Percentiles rank a stretch among this genome's conserved stretches.
Evolutionary conservation across 805 yeast species (phyloP).

Genomic region (Lipomyces japonicus): DNA sequence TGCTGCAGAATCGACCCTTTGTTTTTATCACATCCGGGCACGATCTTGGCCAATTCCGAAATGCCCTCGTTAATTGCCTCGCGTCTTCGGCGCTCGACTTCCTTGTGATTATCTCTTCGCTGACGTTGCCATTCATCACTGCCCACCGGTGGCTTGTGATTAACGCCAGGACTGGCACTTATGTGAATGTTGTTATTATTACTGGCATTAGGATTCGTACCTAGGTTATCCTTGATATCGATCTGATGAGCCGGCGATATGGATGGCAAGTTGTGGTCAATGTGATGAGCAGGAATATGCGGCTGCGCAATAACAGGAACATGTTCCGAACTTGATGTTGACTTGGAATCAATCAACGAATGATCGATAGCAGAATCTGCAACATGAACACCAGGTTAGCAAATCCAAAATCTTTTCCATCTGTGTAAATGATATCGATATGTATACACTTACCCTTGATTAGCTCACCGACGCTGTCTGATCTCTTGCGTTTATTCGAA

Average conservation of each 20-base stretch:
- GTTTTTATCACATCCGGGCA: constrained; percentile 81
- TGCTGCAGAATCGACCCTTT: constrained; percentile 85
- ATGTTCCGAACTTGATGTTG: constrained; percentile 1
- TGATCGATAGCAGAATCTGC: constrained; percentile 15
- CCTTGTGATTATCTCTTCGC: constrained; percentile 89
- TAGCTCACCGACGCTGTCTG: constrained; percentile 8
- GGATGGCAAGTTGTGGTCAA: background rate
- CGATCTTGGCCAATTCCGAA: constrained; percentile 66
- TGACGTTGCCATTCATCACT: constrained; percentile 77
- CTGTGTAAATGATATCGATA: background rate
- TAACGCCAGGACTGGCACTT: constrained; percentile 2
- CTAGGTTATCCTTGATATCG: background rate
- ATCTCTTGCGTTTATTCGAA: constrained; percentile 12
- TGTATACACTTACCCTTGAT: constrained; percentile 3
- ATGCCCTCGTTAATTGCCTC: constrained; percentile 87
- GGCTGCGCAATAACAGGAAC: constrained; percentile 20
- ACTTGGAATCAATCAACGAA: constrained; percentile 6
- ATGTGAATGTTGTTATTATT: background rate
- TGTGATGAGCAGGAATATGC: constrained; percentile 12
- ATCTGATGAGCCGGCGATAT: background rate
- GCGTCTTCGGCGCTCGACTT: constrained; percentile 89
- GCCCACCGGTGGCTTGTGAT: constrained; percentile 62
- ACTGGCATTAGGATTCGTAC: no score
- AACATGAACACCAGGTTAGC: background rate
- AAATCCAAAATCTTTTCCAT: constrained; percentile 3